phyloP scores from a whole-genome alignment of 1,284 basidiomycete genomes.

The Erythrobasidium hasegawianum region DNA sequence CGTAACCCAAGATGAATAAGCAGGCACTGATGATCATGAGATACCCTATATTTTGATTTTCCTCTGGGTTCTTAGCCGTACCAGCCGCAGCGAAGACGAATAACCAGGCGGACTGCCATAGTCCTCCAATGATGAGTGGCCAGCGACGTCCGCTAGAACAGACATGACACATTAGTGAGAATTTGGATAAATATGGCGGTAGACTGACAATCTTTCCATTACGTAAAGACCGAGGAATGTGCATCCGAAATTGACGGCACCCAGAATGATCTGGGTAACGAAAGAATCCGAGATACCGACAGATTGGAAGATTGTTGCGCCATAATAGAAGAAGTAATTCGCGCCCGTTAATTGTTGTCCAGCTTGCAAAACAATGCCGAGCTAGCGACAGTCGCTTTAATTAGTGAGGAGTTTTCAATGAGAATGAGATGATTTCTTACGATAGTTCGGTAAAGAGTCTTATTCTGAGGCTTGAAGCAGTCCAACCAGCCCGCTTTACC shows the following conservation, averaged over 20 bases:
- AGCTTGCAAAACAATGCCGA: slow-evolving; percentile 66
- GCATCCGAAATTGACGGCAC: slow-evolving; percentile 63
- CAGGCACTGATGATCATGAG: slow-evolving; percentile 71
- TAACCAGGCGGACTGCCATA: slow-evolving; percentile 72
- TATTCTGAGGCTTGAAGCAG: slow-evolving; percentile 58
- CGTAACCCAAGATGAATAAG: slow-evolving; percentile 72
- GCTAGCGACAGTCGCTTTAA: slow-evolving; percentile 34
- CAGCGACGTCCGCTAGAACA: slow-evolving; percentile 54
- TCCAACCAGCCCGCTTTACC: slow-evolving; percentile 56
- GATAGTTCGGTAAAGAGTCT: slow-evolving; percentile 61
- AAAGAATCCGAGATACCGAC: slow-evolving; percentile 67
- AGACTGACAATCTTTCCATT: slow-evolving; percentile 58
- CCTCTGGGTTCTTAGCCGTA: slow-evolving; percentile 59
- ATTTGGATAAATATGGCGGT: not conserved
- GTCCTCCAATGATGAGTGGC: slow-evolving; percentile 64
- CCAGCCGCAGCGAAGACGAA: slow-evolving; percentile 73
- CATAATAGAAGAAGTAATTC: slow-evolving; percentile 55
- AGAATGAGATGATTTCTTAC: not conserved
- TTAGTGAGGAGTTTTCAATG: not conserved
- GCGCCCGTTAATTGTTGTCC: slow-evolving; percentile 71
- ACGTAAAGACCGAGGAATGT: slow-evolving; percentile 67
- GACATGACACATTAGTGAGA: not conserved
- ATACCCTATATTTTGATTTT: slow-evolving; percentile 56
- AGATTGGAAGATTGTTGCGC: slow-evolving; percentile 63
- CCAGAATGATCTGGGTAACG: slow-evolving; percentile 68